A percentile compares a stretch with the other conserved stretches of the same genome.
Conservation (phyloP, 192 early-diverging fungal genomes). For the Funneliformis geosporum region DNA sequence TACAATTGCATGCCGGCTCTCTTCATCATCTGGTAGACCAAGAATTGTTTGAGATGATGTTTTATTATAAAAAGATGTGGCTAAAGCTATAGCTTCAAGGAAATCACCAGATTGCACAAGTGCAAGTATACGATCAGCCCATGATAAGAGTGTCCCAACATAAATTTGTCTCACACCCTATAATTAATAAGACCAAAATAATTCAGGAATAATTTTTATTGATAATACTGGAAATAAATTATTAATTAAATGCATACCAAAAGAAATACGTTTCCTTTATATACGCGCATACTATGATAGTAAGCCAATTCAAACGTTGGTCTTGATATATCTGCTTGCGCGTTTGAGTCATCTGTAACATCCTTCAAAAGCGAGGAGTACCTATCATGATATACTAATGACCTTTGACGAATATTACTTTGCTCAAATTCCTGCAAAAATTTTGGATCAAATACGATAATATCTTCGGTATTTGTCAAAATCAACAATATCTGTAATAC, state of each 20-base stretch:
- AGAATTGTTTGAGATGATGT: conserved; percentile 60
- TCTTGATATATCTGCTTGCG: conserved; percentile 9
- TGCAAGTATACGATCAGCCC: conserved; percentile 60
- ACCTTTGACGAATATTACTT: conserved; percentile 46
- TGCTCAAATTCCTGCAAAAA: conserved; percentile 52
- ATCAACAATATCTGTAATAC: conserved; percentile 53
- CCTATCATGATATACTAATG: conserved; percentile 61
- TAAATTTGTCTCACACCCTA: conserved; percentile 57
- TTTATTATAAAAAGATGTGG: conserved; percentile 59
- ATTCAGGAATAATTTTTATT: not conserved
- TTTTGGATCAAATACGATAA: conserved; percentile 61
- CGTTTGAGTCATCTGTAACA: conserved; percentile 33
- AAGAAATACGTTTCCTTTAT: conserved; percentile 61
- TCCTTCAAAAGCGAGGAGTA: conserved; percentile 47
- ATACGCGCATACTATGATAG: conserved; percentile 52
- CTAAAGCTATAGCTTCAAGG: conserved; percentile 56
- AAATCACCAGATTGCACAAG: conserved; percentile 59
- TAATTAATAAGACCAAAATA: not conserved
- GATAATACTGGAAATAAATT: not conserved
- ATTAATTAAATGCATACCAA: conserved; percentile 42
- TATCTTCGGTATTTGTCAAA: conserved; percentile 57
- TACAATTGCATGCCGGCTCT: conserved; percentile 50
- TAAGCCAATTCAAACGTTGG: conserved; percentile 50
- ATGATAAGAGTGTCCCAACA: conserved; percentile 56
- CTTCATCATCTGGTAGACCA: conserved; percentile 59